Conservation (phyloP, 495 filamentous ascomycete species). For the Durotheca rogersii region DNA sequence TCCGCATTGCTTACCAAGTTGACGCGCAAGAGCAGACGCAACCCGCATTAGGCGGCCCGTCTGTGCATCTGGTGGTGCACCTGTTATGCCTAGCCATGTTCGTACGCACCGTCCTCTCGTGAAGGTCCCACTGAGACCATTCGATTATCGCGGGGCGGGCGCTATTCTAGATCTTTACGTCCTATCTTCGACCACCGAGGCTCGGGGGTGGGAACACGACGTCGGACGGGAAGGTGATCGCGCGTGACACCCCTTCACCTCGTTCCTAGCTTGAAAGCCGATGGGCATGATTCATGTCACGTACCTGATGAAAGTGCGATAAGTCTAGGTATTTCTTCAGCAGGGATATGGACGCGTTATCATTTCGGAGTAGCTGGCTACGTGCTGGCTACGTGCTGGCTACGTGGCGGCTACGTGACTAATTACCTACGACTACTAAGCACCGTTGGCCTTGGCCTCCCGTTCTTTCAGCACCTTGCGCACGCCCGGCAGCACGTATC, state of each 20-base stretch:
- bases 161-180: not conserved
- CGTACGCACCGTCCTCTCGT: conserved; percentile 5
- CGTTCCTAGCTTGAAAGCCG: no score
- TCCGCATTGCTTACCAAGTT: conserved; percentile 10
- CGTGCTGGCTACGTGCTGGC: no score
- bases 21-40: not conserved
- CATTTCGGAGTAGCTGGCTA: no score
- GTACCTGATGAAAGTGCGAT: no score
- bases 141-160: not conserved
- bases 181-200: no score
- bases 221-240: no score
- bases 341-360: no score
- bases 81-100: conserved; percentile 16
- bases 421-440: conserved; percentile 9
- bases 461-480: conserved; percentile 43
- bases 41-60: conserved; percentile 15
- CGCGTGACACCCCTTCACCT: no score
- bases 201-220: no score
- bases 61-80: conserved; percentile 17
- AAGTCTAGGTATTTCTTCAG: no score
- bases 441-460: conserved; percentile 14
- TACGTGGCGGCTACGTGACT: no score
- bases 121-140: not conserved
- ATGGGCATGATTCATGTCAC: no score
- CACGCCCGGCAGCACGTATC: conserved; percentile 50